A percentile compares a stretch with the other conserved stretches of the same genome.
phyloP scores from a whole-genome alignment of 768 basidiomycete genomes.

The Chlorophyllum brunneum region DNA sequence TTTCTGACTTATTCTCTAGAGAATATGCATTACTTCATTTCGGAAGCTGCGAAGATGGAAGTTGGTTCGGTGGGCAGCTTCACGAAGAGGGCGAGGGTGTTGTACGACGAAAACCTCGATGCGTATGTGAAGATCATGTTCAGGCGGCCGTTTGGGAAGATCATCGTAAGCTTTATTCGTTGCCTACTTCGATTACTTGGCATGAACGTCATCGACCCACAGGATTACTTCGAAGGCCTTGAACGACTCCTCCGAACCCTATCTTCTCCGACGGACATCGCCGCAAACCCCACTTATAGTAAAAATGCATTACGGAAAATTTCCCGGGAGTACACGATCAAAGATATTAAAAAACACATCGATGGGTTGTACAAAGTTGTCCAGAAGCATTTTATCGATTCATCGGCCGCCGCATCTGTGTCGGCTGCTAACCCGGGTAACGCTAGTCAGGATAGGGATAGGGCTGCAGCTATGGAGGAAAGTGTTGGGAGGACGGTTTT shows the following conservation, averaged over 20 bases:
- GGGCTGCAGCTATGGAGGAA: conserved; percentile 3
- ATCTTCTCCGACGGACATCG: conserved; percentile 49
- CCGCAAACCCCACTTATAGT: conserved; percentile 71
- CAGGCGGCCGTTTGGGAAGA: conserved; percentile 78
- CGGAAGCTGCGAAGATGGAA: conserved; percentile 73
- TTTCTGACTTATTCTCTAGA: conserved; percentile 43
- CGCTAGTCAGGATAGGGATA: conserved; percentile 2
- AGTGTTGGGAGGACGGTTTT: conserved; percentile 38
- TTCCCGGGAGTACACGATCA: conserved; percentile 78
- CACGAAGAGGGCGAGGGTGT: conserved; percentile 66
- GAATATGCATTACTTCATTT: conserved; percentile 94
- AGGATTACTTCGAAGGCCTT: conserved; percentile 95
- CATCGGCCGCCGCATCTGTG: conserved; percentile 58
- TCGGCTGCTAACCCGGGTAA: conserved; percentile 25
- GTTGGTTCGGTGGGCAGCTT: conserved; percentile 59
- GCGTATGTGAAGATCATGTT: conserved; percentile 88
- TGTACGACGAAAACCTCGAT: conserved; percentile 86
- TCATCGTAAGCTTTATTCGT: conserved; percentile 56
- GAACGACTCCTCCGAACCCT: conserved; percentile 79
- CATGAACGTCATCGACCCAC: neutral
- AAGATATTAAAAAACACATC: conserved; percentile 86
- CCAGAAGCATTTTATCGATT: conserved; percentile 93
- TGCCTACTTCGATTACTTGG: neutral
- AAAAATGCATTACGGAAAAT: conserved; percentile 79
- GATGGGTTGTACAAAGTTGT: conserved; percentile 87